Base-by-base conservation (phyloP, 2,329 filamentous ascomycete genomes). In the Colletotrichum lindemuthianum region DNA sequence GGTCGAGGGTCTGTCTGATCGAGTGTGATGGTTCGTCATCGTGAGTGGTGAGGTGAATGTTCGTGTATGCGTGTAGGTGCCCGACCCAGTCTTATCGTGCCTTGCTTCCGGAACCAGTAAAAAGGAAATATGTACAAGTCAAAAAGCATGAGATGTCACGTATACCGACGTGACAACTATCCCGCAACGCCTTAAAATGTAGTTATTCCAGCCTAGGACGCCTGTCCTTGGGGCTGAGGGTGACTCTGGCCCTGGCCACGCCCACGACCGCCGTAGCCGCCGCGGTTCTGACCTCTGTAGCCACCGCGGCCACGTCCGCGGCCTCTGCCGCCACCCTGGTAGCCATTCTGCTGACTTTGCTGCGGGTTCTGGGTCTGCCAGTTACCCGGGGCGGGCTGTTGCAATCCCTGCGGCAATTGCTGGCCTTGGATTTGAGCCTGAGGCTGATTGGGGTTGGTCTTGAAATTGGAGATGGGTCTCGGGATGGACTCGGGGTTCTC, bases 401-500 rank as follows among this genome's bases (percentile, higher is more conserved):
- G 72, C 32, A 71, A 69, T 59, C 71, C 74, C 70, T 59, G 45
- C 57, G 67, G 59, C 57, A 68, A 40, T 39, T 63, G 56, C 9
- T 43, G 58, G 12, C 60, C 44, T 48, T 68, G 64, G 34, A 74
- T 74, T 24, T 69, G 68, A 37, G 60, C 52, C 12, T 69, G 68
- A n/a, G 70, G 60, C 58, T 75, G 75, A 49, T 72, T 68, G 48
- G 65, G 75, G 67, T 70, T 71, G 2, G 71, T 54, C 56, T 70
- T 72, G 67, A 85, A 79, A 68, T 82, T 86, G 50, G 85, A 85
- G 69, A 87, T 82, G 10, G 96, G 96, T 39, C 94, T 89, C 54
- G 96, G 96, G 72, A 99, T 98, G 63, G 86, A 95, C 73, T 99
- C 95, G 1, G 96, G 96, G 68, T 94, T 92, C 68, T 99, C 96